phyloP scores from a whole-genome alignment of 179 eudicot species.

The Gypsophila paniculata region DNA sequence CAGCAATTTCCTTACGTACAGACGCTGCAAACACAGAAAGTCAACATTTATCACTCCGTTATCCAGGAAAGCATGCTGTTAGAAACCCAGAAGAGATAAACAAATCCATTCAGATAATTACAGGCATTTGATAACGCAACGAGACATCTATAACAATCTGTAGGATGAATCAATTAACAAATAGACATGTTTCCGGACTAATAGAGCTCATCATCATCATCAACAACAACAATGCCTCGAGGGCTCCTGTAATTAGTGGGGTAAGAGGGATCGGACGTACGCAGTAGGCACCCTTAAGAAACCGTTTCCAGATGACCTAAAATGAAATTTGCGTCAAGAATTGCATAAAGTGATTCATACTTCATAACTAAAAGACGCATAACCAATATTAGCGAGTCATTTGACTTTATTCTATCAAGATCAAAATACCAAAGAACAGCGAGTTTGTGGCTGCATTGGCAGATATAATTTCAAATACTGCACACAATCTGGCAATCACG shows the following conservation, averaged over 20 bases:
- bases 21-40: conserved; percentile 53
- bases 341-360: too few species aligned
- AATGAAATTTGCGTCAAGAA: too few species aligned
- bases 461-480: neutral
- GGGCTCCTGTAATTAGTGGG: too few species aligned
- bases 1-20: conserved; percentile 87
- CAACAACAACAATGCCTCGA: neutral
- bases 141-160: neutral
- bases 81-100: neutral
- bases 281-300: too few species aligned
- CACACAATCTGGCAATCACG: neutral
- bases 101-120: neutral
- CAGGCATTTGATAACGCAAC: neutral
- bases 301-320: too few species aligned
- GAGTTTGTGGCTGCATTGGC: too few species aligned
- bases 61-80: conserved; percentile 5
- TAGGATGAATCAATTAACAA: too few species aligned
- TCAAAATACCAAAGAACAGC: too few species aligned
- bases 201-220: neutral
- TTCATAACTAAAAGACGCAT: too few species aligned
- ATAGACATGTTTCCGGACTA: neutral
- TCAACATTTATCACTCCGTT: neutral
- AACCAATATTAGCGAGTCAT: too few species aligned
- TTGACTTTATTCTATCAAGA: too few species aligned
- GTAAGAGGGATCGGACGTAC: too few species aligned